Evolutionary conservation across 352 stramenopile species (phyloP).

Genomic region (Chrysophaeum taylorii): DNA sequence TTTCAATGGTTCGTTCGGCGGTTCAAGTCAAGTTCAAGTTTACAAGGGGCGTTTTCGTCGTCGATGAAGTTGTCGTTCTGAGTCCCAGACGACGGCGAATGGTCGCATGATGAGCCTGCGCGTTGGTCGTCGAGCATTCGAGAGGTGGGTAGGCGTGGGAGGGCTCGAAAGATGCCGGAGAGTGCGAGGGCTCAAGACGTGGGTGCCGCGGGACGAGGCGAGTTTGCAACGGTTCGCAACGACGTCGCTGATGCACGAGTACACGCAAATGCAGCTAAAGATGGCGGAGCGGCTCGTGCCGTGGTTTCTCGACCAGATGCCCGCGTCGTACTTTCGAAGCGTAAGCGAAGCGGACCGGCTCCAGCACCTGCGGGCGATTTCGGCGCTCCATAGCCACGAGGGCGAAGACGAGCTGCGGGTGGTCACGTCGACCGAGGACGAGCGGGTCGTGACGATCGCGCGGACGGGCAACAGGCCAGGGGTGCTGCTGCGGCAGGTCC

Average conservation of each 20-base stretch:
- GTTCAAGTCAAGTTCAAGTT: no score
- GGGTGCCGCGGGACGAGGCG: neutral
- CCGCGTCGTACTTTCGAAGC: constrained; percentile 48
- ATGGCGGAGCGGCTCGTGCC: constrained; percentile 47
- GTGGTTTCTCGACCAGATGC: constrained; percentile 61
- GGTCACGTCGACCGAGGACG: neutral
- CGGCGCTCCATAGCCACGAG: neutral
- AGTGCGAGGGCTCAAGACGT: no score
- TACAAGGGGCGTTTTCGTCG: no score
- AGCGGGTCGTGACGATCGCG: constrained; percentile 43
- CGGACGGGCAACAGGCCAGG: constrained; percentile 43
- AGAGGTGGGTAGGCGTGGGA: no score
- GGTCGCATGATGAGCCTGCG: no score
- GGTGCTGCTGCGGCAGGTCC: constrained; percentile 48
- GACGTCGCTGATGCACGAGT: constrained; percentile 41
- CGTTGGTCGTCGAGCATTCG: no score
- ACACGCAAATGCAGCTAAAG: constrained; percentile 39
- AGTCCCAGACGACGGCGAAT: no score
- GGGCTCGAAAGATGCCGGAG: no score
- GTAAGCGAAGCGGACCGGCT: constrained; percentile 44
- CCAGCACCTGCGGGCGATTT: constrained; percentile 43
- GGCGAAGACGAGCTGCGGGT: constrained; percentile 4
- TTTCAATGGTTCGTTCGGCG: no score
- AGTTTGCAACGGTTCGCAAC: neutral
- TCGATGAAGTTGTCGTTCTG: no score